These are phyloP conservation scores for Sutorius eximius DNA, from an alignment of 1,284 basidiomycete species.

Conservation along the genomic window DNA sequence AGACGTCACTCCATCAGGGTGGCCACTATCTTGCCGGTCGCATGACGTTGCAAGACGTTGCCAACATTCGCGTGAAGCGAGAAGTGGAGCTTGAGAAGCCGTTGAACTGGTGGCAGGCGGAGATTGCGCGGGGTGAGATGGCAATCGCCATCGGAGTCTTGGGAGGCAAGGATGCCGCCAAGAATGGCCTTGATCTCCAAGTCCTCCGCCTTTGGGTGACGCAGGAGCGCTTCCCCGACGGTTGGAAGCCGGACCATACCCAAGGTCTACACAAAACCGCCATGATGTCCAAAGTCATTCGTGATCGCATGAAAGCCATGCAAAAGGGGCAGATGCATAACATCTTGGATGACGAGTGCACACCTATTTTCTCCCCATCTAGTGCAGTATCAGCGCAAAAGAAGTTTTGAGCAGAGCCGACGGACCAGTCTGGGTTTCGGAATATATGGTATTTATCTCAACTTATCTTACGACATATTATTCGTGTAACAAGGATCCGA, in stretches of 20 bases:
- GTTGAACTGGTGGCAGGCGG: slow-evolving; percentile 45
- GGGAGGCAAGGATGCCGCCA: slow-evolving; percentile 24
- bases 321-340: slow-evolving; percentile 13
- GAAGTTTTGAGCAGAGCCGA: neutral
- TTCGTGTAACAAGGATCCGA: no score
- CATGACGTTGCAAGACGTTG: slow-evolving; percentile 42
- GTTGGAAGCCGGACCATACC: slow-evolving; percentile 49
- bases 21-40: slow-evolving; percentile 9
- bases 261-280: slow-evolving; percentile 44
- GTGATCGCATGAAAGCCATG: slow-evolving; percentile 30
- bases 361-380: slow-evolving; percentile 7
- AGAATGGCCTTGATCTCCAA: slow-evolving; percentile 44
- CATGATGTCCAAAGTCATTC: slow-evolving; percentile 25
- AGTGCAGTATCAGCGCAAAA: neutral
- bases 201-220: slow-evolving; percentile 50
- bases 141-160: slow-evolving; percentile 55
- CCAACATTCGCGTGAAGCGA: slow-evolving; percentile 45
- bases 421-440: neutral
- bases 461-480: neutral
- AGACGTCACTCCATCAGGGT: slow-evolving; percentile 23
- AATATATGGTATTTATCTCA: neutral
- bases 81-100: slow-evolving; percentile 39
- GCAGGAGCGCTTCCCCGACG: slow-evolving; percentile 52
- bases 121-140: slow-evolving; percentile 67
- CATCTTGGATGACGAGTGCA: slow-evolving; percentile 19